These are phyloP conservation scores for Bathelium albidoporum DNA, from an alignment of 495 filamentous ascomycete genomes.

Conservation along the genomic window DNA sequence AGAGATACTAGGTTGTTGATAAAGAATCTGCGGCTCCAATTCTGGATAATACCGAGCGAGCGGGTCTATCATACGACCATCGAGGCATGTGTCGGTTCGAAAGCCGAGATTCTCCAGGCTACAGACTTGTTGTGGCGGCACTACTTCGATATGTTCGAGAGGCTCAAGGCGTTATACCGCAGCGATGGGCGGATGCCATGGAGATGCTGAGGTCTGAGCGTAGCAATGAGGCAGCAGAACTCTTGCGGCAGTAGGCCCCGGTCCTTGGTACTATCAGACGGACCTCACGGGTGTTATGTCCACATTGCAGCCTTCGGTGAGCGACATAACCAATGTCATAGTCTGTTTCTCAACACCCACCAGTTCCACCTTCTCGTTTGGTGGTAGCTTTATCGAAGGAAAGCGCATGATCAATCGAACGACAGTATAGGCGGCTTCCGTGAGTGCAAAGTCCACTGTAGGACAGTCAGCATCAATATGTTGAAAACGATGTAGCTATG, in stretches of 20 bases:
- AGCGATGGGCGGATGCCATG: constrained; percentile 5
- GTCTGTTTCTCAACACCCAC: constrained; percentile 25
- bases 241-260: neutral
- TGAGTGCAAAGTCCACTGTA: constrained; percentile 26
- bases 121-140: constrained; percentile 59
- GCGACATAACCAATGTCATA: constrained; percentile 26
- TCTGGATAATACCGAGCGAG: constrained; percentile 61
- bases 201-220: constrained; percentile 3
- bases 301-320: constrained; percentile 29
- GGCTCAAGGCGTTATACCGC: neutral
- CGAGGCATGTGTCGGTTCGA: constrained; percentile 85
- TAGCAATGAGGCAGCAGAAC: constrained; percentile 11
- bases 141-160: constrained; percentile 49
- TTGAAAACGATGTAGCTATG: neutral
- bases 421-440: constrained; percentile 30
- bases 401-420: constrained; percentile 15
- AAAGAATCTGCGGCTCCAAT: constrained; percentile 65
- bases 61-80: constrained; percentile 73
- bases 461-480: constrained; percentile 8
- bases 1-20: constrained; percentile 52
- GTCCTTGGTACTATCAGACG: neutral
- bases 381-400: constrained; percentile 22
- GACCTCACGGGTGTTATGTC: neutral
- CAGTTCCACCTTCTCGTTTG: constrained; percentile 13
- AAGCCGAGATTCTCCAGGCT: constrained; percentile 60